These are phyloP conservation scores for Schizochytrium sp. DNA, from an alignment of 108 stramenopile genomes.

Conservation along the genomic window DNA sequence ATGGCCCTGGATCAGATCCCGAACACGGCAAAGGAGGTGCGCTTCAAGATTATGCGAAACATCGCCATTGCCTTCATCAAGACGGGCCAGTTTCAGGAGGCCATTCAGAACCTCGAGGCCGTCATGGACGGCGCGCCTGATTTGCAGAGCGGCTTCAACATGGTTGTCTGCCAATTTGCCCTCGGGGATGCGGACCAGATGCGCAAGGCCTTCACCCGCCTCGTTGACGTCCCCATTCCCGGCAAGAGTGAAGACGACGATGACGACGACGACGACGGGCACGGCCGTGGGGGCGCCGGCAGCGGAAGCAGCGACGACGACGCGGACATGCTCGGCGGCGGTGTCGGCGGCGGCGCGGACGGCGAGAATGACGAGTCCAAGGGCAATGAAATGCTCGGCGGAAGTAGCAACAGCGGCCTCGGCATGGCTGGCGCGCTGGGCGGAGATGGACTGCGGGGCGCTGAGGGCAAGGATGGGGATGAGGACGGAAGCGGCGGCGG, in stretches of 20 bases:
- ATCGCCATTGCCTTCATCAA: constrained; percentile 72
- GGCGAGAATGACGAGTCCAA: constrained; percentile 13
- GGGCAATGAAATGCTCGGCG: background rate
- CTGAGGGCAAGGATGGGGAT: background rate
- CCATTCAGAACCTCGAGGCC: constrained; percentile 65
- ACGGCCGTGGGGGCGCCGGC: constrained; percentile 33
- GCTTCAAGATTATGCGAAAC: constrained; percentile 67
- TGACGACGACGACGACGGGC: constrained; percentile 14
- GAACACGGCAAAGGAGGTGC: constrained; percentile 54
- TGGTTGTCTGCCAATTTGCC: constrained; percentile 70
- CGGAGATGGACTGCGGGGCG: too few species aligned
- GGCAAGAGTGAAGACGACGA: constrained; percentile 14
- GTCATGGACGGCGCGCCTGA: constrained; percentile 58
- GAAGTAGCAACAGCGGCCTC: too few species aligned
- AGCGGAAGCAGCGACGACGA: constrained; percentile 32
- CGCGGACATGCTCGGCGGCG: constrained; percentile 28
- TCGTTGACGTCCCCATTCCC: constrained; percentile 47
- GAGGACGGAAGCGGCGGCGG: background rate
- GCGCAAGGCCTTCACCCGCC: constrained; percentile 51
- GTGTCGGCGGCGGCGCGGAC: constrained; percentile 28
- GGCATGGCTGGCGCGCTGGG: too few species aligned
- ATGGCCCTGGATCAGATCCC: constrained; percentile 77
- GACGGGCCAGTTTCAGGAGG: constrained; percentile 66
- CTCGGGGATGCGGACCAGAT: constrained; percentile 63
- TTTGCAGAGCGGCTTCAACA: constrained; percentile 71